These are phyloP conservation scores for Marasmius fiardii DNA, from an alignment of 1,284 basidiomycete species.

Conservation along the genomic window DNA sequence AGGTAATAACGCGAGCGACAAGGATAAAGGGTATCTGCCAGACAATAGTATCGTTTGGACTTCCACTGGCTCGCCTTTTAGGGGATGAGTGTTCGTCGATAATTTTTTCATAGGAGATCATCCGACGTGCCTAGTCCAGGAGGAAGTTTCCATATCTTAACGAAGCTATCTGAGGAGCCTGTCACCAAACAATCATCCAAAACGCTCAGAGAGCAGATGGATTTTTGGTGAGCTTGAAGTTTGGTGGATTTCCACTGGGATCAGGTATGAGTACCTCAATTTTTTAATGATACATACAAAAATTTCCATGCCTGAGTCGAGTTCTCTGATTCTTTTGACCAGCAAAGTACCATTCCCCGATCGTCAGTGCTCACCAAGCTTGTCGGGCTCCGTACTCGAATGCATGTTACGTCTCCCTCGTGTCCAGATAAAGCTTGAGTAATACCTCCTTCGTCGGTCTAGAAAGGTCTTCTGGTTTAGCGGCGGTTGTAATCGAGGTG, in stretches of 20 bases:
- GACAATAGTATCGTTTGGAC: slow-evolving; percentile 61
- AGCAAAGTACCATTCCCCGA: slow-evolving; percentile 56
- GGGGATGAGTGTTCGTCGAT: no score
- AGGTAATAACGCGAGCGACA: slow-evolving; percentile 66
- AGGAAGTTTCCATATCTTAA: slow-evolving; percentile 65
- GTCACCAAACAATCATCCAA: slow-evolving; percentile 54
- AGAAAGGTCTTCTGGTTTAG: slow-evolving; percentile 5
- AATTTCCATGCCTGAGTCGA: slow-evolving; percentile 35
- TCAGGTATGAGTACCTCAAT: slow-evolving; percentile 16
- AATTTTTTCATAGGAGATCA: no score
- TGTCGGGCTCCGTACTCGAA: slow-evolving; percentile 55
- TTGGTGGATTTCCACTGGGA: slow-evolving; percentile 53
- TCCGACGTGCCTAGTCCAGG: slow-evolving; percentile 28
- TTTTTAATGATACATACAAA: slow-evolving; percentile 9
- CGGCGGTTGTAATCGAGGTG: slow-evolving; percentile 8
- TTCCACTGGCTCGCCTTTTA: slow-evolving; percentile 38
- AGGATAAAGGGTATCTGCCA: slow-evolving; percentile 73
- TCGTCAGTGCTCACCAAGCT: slow-evolving; percentile 73
- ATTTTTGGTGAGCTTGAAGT: slow-evolving; percentile 59
- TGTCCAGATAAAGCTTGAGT: slow-evolving; percentile 74
- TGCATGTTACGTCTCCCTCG: slow-evolving; percentile 69
- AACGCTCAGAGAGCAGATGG: slow-evolving; percentile 64
- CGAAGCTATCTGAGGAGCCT: slow-evolving; percentile 75
- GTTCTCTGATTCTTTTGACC: slow-evolving; percentile 36
- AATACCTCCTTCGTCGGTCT: slow-evolving; percentile 60